Evolutionary conservation across 2,329 filamentous ascomycete genomes (phyloP), one percentile per base, ranked within the genome.

Genomic region (Phialocephala sp.): DNA sequence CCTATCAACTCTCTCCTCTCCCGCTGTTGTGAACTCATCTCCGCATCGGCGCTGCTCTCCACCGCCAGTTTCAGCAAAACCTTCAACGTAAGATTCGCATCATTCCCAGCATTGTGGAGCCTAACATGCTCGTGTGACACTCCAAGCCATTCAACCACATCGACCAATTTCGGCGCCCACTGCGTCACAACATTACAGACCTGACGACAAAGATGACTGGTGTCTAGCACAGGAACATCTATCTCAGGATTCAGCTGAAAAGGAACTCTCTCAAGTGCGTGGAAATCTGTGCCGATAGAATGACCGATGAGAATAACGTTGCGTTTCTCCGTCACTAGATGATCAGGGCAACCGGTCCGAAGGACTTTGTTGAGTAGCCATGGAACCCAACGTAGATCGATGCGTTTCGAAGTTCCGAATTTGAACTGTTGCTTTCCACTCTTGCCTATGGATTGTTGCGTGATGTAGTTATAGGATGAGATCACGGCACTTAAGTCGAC

Each of bases 1-100:
- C 2, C 20, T n/a, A 50, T 11, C 11, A 50, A 24, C n/a, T 50
- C 45, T 50, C 8, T 50, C 45, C 45, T 50, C 20, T 50, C 45
- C n/a, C 45, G 6, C n/a, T 50, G n/a, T 24, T 50, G 4, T 2
- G n/a, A 12, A 11, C 2, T 45, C 45, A 50, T 24, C n/a, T 24
- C 9, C 12, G n/a, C n/a, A 6, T 9, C 9, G 4, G n/a, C 45
- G 20, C 45, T 24, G 12, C n/a, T 50, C 11, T 50, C 11, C 20
- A 50, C 22, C n/a, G 8, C 45, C 45, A 50, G 6, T 24, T 50
- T 50, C 45, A 50, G n/a, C n/a, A 50, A 11, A 50, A 50, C n/a
- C 20, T 50, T 50, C n/a, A 50, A 50, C 45, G 45, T 50, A 9
- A 50, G 11, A 24, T 50, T 50, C n/a, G 45, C 45, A 24, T 50